Conservation (phyloP, 768 basidiomycete species). For the Leccinum subgranulosum region DNA sequence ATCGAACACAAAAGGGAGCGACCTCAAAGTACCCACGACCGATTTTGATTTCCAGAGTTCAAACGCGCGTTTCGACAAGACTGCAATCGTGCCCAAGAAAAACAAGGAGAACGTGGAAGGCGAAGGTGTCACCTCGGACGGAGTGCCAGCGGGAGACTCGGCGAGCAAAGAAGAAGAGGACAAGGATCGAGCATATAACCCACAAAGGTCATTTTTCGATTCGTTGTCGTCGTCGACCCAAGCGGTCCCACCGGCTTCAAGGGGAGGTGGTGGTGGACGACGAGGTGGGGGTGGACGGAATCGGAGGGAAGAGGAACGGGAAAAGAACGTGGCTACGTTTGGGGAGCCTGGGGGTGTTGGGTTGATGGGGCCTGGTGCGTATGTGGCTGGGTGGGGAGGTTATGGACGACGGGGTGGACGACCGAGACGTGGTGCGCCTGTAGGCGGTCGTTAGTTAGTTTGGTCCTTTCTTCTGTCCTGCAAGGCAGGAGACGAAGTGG, state of each 20-base stretch:
- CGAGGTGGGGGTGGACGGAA: slow-evolving; percentile 55
- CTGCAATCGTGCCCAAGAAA: slow-evolving; percentile 43
- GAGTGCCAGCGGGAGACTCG: slow-evolving; percentile 19
- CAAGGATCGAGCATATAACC: slow-evolving; percentile 63
- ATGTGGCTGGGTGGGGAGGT: slow-evolving; percentile 77
- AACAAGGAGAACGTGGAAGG: slow-evolving; percentile 29
- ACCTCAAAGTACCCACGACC: slow-evolving; percentile 59
- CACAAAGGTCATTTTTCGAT: slow-evolving; percentile 80
- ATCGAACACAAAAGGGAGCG: slow-evolving; percentile 29
- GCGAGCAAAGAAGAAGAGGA: slow-evolving; percentile 35
- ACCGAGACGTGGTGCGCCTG: slow-evolving; percentile 33
- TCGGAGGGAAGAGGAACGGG: slow-evolving; percentile 78
- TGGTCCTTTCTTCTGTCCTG: not conserved
- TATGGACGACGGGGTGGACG: slow-evolving; percentile 52
- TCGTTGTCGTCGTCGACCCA: slow-evolving; percentile 52
- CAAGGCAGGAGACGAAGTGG: not conserved
- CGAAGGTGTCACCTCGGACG: slow-evolving; percentile 31
- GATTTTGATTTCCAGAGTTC: slow-evolving; percentile 82
- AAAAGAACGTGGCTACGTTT: slow-evolving; percentile 83
- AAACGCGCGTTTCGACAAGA: slow-evolving; percentile 82
- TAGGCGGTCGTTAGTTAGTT: slow-evolving; percentile 18
- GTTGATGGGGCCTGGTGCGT: slow-evolving; percentile 72
- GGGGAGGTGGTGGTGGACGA: slow-evolving; percentile 40
- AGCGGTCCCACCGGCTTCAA: slow-evolving; percentile 25
- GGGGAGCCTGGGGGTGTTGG: slow-evolving; percentile 82